Evolutionary conservation across 306 rosid species (phyloP), one percentile per base, ranked within the genome.

Genomic region (Macrotyloma uniflorum): DNA sequence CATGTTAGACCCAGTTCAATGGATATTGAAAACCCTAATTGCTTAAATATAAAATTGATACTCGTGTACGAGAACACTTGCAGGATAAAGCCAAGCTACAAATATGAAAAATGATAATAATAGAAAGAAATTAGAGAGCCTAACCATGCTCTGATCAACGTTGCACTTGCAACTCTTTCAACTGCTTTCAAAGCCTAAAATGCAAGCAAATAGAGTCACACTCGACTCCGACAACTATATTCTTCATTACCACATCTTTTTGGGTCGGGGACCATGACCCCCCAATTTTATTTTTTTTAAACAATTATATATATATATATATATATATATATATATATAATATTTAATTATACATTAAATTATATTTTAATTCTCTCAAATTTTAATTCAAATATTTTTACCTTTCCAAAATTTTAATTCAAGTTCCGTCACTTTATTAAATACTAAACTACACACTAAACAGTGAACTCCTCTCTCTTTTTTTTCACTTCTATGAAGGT

Each of bases 21-120:
- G 47, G 14, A 74, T 46, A 68, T 45, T 36, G 24, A 46, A 79
- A 88, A 85, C 84, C 96, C 89, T 87, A 88, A 72, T 35, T 12
- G 74, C 30, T n/a, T 36, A 28, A 58, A n/a, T 14, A 30, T 58
- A 20, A 51, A 58, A 57, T 1, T 19, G 9, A 78, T 67, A 13
- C 54, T 51, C 16, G 10, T 7, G n/a, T 10, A 70, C 16, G 63
- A 65, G 45, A 66, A 65, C 0, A 18, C 64, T 19, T 19, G 20
- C 28, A 40, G 12, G 11, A 30, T 30, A 61, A 45, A 62, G 33
- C 36, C 20, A n/a, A 7, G 35, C 46, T 74, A 11, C 11, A 58
- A 84, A 69, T 70, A 67, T 1, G 28, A 26, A 26, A 1, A 2
- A 26, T 26, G 28, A 20, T 9, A 75, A 62, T 0, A 7, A 13